Conservation (phyloP, 2,329 filamentous ascomycete species). For the Penicillium sclerotiorum region DNA sequence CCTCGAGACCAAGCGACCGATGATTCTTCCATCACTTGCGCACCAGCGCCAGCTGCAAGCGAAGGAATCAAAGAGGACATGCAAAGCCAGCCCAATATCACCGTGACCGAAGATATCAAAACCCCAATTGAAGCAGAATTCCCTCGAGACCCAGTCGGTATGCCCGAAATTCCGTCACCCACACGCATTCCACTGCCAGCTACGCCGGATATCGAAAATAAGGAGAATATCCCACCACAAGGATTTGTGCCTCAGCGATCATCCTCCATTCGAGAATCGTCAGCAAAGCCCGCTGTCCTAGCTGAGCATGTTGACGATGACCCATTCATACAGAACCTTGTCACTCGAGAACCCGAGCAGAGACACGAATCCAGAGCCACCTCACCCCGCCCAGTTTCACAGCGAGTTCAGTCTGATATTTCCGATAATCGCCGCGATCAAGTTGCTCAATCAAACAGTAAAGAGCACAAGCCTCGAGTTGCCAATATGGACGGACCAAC, state of each 20-base stretch:
- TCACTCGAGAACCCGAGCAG: neutral
- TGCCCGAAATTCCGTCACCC: constrained; percentile 5
- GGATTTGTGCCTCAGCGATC: constrained; percentile 8
- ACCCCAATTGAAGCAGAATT: constrained; percentile 19
- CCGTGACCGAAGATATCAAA: constrained; percentile 12
- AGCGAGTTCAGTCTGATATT: too few relatives aligned
- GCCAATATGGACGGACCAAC: too few relatives aligned
- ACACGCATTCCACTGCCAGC: constrained; percentile 8
- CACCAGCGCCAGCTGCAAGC: too few relatives aligned
- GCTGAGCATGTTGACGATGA: constrained; percentile 15
- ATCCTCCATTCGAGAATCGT: constrained; percentile 4
- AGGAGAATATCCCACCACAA: constrained; percentile 23
- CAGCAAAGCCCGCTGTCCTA: constrained; percentile 6
- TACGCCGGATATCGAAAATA: constrained; percentile 14
- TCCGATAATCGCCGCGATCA: too few relatives aligned
- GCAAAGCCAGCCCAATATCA: neutral
- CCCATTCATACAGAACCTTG: constrained; percentile 5
- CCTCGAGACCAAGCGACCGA: neutral
- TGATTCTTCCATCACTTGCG: too few relatives aligned
- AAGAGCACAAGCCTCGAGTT: too few relatives aligned
- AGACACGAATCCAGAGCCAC: neutral
- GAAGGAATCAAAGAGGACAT: neutral
- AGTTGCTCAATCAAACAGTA: too few relatives aligned
- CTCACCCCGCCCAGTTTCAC: too few relatives aligned
- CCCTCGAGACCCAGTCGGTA: neutral